Base-by-base conservation (phyloP, 345 rosid species). In the Linum trigynum region DNA sequence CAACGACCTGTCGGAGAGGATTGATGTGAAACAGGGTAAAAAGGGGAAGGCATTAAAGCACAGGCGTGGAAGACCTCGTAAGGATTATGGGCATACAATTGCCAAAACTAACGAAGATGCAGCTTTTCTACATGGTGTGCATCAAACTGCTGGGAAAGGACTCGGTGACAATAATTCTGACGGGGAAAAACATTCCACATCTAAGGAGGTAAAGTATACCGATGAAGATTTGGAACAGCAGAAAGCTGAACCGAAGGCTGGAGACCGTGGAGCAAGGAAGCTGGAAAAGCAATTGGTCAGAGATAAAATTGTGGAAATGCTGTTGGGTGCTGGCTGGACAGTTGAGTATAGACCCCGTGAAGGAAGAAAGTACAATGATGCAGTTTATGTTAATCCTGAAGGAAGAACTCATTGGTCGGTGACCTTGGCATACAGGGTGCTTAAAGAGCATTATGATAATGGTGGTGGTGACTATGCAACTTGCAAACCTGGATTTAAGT, bases 371-470 rank as follows among this genome's bases (percentile, higher is more conserved):
- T 92, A 92, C 72, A 56, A 57, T 0, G 97, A 86, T 81, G 89
- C 98, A 60, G 96, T 92, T 39, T 92, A 92, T 84, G 86, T 92
- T 67, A 92, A 85, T 81, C 97, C 95, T 63, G 81, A 82, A 68
- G 97, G 97, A 61, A 90, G 75, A 74, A 88, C 97, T 69, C 96
- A 90, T 77, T 92, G 98, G 98, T 92, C 98, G 53, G 79, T 88
- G 68, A 92, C 98, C 57, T 70, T 77, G 80, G 98, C 98, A 38
- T 92, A 92, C 79, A 79, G 77, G 39, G 68, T 73, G 66, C 88
- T 90, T 37, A 88, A 84, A 79, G 32, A 40, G 55, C 75, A 80
- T 43, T 72, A 72, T 76, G 89, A 90, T 77, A 67, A 64, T 39
- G 75, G 55, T 38, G 74, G 57, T 70, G 71, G 36, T 68, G 77